Conservation (phyloP, 352 stramenopile species). For the Phytophthora chlamydospora region DNA sequence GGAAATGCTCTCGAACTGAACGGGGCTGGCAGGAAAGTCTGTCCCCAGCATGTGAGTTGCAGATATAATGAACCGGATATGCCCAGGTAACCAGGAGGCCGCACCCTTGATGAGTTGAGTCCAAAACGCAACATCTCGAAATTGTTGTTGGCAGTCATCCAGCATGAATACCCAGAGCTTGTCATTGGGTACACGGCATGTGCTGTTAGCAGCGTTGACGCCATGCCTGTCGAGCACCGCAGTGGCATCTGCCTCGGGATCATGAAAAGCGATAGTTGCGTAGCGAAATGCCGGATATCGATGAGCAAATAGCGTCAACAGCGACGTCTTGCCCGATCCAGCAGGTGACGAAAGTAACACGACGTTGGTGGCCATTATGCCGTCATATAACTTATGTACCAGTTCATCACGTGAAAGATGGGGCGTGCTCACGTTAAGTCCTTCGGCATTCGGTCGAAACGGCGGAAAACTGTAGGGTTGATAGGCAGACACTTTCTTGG, state of each 20-base stretch:
- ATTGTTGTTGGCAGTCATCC: slow-evolving; percentile 17
- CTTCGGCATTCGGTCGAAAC: slow-evolving; percentile 4
- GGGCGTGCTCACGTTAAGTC: slow-evolving; percentile 9
- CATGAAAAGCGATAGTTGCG: slow-evolving; percentile 7
- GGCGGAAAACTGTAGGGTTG: slow-evolving; percentile 1
- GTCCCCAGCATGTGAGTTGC: slow-evolving; percentile 16
- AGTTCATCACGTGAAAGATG: slow-evolving; percentile 21
- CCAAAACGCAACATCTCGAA: slow-evolving; percentile 19
- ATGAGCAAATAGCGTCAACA: slow-evolving; percentile 17
- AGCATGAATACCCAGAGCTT: slow-evolving; percentile 15
- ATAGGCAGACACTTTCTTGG: not conserved
- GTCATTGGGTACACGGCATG: not conserved
- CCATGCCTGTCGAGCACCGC: not conserved
- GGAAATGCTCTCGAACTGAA: slow-evolving; percentile 8
- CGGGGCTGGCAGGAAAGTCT: not conserved
- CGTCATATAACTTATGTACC: slow-evolving; percentile 3
- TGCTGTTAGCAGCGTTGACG: not conserved
- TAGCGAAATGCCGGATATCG: slow-evolving; percentile 10
- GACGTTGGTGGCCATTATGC: slow-evolving; percentile 2
- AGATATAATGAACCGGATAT: slow-evolving; percentile 22
- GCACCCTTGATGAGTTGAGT: slow-evolving; percentile 3
- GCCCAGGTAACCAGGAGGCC: not conserved
- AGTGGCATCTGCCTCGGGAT: not conserved
- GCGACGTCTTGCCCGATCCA: slow-evolving; percentile 12
- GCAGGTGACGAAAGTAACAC: slow-evolving; percentile 4